These are phyloP conservation scores for Cyberlindnera americana DNA, from an alignment of 805 yeast species.

Conservation along the genomic window DNA sequence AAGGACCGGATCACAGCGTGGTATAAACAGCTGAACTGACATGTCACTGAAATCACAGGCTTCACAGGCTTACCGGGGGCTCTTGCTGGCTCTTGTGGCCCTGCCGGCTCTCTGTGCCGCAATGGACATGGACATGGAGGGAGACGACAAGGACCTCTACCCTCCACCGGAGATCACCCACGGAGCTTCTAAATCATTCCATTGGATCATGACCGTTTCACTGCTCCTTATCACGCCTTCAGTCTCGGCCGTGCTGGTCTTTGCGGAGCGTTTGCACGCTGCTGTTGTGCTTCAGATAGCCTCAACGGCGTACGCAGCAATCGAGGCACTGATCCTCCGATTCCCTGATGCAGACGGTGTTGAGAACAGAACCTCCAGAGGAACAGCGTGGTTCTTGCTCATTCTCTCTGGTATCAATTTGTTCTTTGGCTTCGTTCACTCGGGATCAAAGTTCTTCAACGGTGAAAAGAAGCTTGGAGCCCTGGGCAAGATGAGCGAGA, in stretches of 20 bases:
- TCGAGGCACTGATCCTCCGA: constrained; percentile 54
- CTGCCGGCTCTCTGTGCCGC: constrained; percentile 11
- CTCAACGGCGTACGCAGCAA: constrained; percentile 45
- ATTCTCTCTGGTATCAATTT: constrained; percentile 44
- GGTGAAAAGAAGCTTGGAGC: constrained; percentile 29
- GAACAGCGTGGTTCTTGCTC: constrained; percentile 62
- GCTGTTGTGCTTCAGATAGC: constrained; percentile 45
- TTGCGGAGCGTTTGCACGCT: constrained; percentile 47
- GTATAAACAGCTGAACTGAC: no score
- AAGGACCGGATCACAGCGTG: no score
- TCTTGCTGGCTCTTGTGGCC: background rate
- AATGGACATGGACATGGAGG: constrained; percentile 29
- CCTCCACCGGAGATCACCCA: constrained; percentile 38
- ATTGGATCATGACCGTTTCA: constrained; percentile 55
- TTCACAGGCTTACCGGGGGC: no score
- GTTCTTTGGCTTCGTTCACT: constrained; percentile 51
- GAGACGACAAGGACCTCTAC: constrained; percentile 30
- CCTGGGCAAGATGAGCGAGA: constrained; percentile 36
- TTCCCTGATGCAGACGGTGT: constrained; percentile 65
- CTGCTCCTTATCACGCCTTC: constrained; percentile 54
- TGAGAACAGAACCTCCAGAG: constrained; percentile 64
- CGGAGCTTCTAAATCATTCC: constrained; percentile 54
- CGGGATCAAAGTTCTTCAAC: constrained; percentile 45
- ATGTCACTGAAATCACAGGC: no score
- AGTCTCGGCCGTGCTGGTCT: constrained; percentile 47